Base-by-base conservation (phyloP, 2,329 filamentous ascomycete genomes). In the Fusarium sp. region DNA sequence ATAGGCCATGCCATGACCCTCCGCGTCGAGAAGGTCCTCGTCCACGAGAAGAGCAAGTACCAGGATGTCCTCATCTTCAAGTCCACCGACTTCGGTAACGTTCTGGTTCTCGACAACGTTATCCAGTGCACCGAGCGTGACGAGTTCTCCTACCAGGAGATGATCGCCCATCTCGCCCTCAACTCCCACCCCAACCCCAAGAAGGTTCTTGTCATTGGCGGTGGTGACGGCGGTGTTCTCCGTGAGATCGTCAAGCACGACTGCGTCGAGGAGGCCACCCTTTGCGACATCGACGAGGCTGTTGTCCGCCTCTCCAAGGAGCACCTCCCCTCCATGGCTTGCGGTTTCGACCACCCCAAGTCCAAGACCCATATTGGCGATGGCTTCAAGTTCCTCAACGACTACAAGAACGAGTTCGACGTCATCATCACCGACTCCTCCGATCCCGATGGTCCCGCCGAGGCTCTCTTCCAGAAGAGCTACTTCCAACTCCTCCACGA, bases 111-210 rank as follows among this genome's bases (percentile, higher is more conserved):
- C 78, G 96, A 99, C 90, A 98, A 98, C 83, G 96, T 98, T 83
- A 98, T 99, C 85, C 96, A 99, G 87, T 95, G 92, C 90, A 98
- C 96, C 78, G 96, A 99, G 91, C 92, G 96, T 77, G 95, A 99
- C 83, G 96, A 99, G 88, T 99, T 98, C 89, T 94, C 95, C 80
- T 98, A 98, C 91, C 96, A 99, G 89, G 96, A 99, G 90, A 99
- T 99, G 96, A 99, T 99, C 86, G 95, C 96, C 79, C 95, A 99
- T 87, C 90, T 99, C 78, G 96, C 95, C 86, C 94, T 99, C 93
- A 96, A 97, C 90, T 94, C 96, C 61, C 96, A 99, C 90, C 96
- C 96, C 78, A 92, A 97, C 89, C 96, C 96, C 82, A 96, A 98
- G 91, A 97, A 95, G 86, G 96, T 99, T 61, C 92, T 99, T 66